Evolutionary conservation across 345 rosid species (phyloP), one percentile per base, ranked within the genome.

Genomic region (Citrus hindsii): DNA sequence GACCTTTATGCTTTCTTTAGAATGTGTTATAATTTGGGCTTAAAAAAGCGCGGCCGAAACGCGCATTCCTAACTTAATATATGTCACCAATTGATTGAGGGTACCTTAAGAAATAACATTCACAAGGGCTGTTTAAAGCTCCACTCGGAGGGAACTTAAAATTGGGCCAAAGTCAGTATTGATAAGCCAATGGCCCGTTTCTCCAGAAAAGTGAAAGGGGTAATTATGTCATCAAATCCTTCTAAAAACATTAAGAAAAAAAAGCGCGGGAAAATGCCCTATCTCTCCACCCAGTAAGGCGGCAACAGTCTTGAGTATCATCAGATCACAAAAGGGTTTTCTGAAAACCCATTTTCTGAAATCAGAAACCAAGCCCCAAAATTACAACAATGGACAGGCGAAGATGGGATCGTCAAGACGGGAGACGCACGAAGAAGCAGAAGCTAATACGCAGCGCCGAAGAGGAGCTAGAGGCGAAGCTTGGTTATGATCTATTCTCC

Each of bases 391-490:
- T 75, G 77, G 77, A 75, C 38, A 67, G 83, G 73, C 88, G 93
- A 64, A 85, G 86, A 79, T 76, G 91, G 79, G 92, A 86, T 61
- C 90, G 86, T 24, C 71, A 76, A 59, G 93, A 88, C 70, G 81
- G 80, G 42, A 82, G 95, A 77, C 78, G 84, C 78, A 79, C 89
- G 40, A 93, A 89, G 86, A 91, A 77, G 88, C 92, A 82, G 86
- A 92, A 88, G 85, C 85, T 87, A 53, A 78, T 90, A 66, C 96
- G 90, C 28, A 90, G 73, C 48, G 91, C 92, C 35, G 97, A 91
- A 85, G 99, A 95, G 67, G 92, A 92, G 85, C 93, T 92, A 35
- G 96, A 91, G 86, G 77, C 91, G 25, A 95, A 92, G 89, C 84
- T 95, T 62, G 99, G 99, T 69, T 93, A 89, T 82, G 95, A 87